phyloP scores from a whole-genome alignment of 2,329 filamentous ascomycete genomes.

The Claviceps pazoutovae region DNA sequence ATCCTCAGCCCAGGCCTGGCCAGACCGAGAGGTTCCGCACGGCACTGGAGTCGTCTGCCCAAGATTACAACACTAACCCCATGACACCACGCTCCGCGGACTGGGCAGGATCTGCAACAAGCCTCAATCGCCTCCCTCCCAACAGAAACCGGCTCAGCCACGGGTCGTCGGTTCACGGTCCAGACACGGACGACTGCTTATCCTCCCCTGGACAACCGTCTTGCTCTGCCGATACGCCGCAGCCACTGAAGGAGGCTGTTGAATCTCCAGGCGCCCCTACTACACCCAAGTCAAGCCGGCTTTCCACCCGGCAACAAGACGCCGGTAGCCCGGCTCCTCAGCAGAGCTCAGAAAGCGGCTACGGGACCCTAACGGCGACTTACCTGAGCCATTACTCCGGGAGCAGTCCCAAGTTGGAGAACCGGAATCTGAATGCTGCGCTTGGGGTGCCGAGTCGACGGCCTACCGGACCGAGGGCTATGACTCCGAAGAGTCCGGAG shows the following conservation, averaged over 20 bases:
- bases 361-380: constrained; percentile 33
- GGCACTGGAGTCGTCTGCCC: constrained; percentile 58
- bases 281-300: constrained; percentile 31
- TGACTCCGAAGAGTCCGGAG: constrained; percentile 42
- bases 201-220: constrained; percentile 27
- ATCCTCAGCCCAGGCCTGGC: constrained; percentile 63
- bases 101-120: constrained; percentile 48
- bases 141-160: constrained; percentile 35
- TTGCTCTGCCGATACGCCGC: constrained; percentile 28
- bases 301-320: constrained; percentile 36
- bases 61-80: constrained; percentile 49
- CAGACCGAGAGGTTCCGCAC: constrained; percentile 62
- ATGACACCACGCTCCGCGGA: constrained; percentile 47
- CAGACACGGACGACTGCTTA: constrained; percentile 28
- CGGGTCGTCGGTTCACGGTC: constrained; percentile 21
- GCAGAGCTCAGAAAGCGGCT: constrained; percentile 40
- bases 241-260: constrained; percentile 50
- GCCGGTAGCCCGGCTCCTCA: constrained; percentile 43
- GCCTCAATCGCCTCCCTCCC: constrained; percentile 37
- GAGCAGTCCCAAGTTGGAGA: constrained; percentile 43
- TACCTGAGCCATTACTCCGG: constrained; percentile 37
- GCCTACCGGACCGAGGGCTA: constrained; percentile 45
- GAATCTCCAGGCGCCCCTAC: constrained; percentile 27
- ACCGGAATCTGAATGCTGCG: constrained; percentile 41
- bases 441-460: constrained; percentile 37